Evolutionary conservation across 805 yeast genomes (phyloP).

Genomic region (Barnettozyma populi): DNA sequence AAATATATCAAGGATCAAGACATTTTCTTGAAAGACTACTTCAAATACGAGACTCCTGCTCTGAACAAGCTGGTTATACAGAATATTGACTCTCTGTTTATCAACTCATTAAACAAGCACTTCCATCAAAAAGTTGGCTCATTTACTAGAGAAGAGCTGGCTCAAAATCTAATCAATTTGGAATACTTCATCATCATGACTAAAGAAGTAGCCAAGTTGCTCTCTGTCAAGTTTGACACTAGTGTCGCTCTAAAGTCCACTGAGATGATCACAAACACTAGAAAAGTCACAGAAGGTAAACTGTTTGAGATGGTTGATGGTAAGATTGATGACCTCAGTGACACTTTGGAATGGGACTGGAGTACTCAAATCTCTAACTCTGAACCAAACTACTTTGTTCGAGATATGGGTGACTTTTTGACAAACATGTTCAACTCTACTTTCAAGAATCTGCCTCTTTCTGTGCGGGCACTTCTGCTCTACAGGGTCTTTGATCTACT

Average conservation of each 20-base stretch:
- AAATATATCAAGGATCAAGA: conserved; percentile 58
- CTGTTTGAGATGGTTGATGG: conserved; percentile 79
- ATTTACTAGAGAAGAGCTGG: conserved; percentile 80
- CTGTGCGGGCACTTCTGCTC: conserved; percentile 73
- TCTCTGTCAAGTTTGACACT: conserved; percentile 32
- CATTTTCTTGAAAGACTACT: conserved; percentile 61
- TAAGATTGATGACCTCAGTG: conserved; percentile 74
- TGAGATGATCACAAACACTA: conserved; percentile 48
- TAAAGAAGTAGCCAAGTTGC: conserved; percentile 45
- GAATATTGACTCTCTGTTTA: conserved; percentile 64
- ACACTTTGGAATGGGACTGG: conserved; percentile 87
- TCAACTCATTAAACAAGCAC: conserved; percentile 58
- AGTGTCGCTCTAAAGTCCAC: conserved; percentile 46
- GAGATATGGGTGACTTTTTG: conserved; percentile 80
- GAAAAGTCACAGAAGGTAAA: conserved; percentile 71
- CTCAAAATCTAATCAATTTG: conserved; percentile 83
- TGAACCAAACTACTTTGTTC: conserved; percentile 69
- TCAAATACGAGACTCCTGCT: conserved; percentile 54
- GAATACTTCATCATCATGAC: conserved; percentile 82
- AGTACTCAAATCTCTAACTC: conserved; percentile 40
- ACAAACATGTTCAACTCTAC: conserved; percentile 83
- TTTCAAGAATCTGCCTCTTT: conserved; percentile 71
- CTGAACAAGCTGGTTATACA: conserved; percentile 54
- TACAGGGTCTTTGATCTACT: conserved; percentile 84
- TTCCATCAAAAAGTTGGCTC: conserved; percentile 58